Base-by-base conservation (phyloP, 2,329 filamentous ascomycete genomes). In the Neopestalotiopsis sp. region DNA sequence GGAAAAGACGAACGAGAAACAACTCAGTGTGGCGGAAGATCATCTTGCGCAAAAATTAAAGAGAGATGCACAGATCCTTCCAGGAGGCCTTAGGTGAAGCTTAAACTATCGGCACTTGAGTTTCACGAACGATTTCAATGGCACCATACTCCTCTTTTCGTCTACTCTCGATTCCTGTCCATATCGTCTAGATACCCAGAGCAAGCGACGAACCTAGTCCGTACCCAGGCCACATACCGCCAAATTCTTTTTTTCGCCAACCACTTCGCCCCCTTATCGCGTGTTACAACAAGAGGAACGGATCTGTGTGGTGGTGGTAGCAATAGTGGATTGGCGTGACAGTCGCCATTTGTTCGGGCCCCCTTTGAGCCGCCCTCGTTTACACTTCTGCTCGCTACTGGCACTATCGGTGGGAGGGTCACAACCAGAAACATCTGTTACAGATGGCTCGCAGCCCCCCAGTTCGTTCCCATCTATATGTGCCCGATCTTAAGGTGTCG, bases 361-460 rank as follows among this genome's bases (percentile, higher is more conserved):
- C 45, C 45, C 20, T 53, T 20, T 53, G 45, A n/a, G 45, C 45
- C 45, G 45, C 20, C 34, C 34, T 53, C 45, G 45, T 53, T 24
- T 53, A 24, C 45, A n/a, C 14, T 17, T 53, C 24, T 28, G 24
- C 24, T 28, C 24, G 24, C 24, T 28, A 28, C 24, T 28, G 24
- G 24, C 24, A 9, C 45, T 53, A n/a, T 53, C 20, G 7, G 32
- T 49, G 24, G 42, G 63, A 28, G 56, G 63, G 63, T 58, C 24
- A 57, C 49, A 40, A 24, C 13, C 49, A 32, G 63, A 66, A 66
- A 66, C 49, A 57, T 49, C 32, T 66, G 63, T 56, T 58, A 66
- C 63, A 66, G 49, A 40, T 24, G 56, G 17, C 14, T 17, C 24
- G 24, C 24, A 28, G 45, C 14, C 45, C 45, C 45, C 45, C 45